Percentiles rank a stretch among this genome's conserved stretches.
Evolutionary conservation across 352 stramenopile genomes (phyloP).

Genomic region (Discostella stelligera): DNA sequence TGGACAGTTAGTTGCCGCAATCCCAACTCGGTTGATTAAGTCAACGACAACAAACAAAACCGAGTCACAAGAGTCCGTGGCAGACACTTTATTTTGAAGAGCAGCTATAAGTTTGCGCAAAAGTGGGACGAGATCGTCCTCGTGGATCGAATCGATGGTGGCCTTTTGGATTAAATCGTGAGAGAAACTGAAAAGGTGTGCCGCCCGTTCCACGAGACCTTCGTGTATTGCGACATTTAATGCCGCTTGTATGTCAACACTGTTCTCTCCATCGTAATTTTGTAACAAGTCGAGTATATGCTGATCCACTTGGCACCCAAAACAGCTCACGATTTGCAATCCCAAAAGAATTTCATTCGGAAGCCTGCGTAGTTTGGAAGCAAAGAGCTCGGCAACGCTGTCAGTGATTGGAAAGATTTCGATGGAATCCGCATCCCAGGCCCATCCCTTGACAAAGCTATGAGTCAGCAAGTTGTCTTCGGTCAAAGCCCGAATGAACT

Average conservation of each 20-base stretch:
- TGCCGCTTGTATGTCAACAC: conserved; percentile 19
- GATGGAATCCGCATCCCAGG: conserved; percentile 29
- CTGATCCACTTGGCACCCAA: conserved; percentile 17
- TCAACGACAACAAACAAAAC: not conserved
- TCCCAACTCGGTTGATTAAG: conserved; percentile 12
- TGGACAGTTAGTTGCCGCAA: conserved; percentile 5
- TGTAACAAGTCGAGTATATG: conserved; percentile 13
- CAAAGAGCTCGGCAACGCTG: conserved; percentile 28
- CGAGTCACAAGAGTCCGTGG: conserved; percentile 13
- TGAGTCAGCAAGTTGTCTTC: conserved; percentile 25
- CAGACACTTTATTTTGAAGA: conserved; percentile 11
- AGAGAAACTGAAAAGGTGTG: conserved; percentile 1
- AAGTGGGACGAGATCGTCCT: conserved; percentile 21
- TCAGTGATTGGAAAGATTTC: conserved; percentile 26
- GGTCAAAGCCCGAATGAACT: conserved; percentile 24
- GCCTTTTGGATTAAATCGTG: too few relatives aligned
- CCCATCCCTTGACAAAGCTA: conserved; percentile 32
- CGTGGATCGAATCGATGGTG: conserved; percentile 22
- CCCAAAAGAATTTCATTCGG: conserved; percentile 4
- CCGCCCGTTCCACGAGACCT: conserved; percentile 19
- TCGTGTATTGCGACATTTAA: conserved; percentile 12
- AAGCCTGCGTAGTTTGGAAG: conserved; percentile 15
- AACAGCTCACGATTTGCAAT: conserved; percentile 19
- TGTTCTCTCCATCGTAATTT: conserved; percentile 21
- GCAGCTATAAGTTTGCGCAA: not conserved